Evolutionary conservation across 768 basidiomycete species (phyloP).

Genomic region (Tulasnella sp.): DNA sequence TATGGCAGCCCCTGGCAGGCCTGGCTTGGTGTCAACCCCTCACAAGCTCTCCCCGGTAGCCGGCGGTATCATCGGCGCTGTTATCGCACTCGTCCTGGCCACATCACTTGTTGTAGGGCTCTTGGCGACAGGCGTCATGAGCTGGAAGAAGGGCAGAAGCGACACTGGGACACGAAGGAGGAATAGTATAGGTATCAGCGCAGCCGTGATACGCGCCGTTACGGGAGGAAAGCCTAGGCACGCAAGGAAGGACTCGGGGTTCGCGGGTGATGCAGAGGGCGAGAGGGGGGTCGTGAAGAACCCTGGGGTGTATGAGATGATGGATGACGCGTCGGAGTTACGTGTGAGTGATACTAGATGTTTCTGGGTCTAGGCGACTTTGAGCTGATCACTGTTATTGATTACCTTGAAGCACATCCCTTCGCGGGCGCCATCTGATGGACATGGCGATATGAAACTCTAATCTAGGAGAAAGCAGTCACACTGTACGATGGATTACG

Average conservation of each 20-base stretch:
- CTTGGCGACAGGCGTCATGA: not conserved
- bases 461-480: too few relatives aligned
- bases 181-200: not conserved
- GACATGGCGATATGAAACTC: too few relatives aligned
- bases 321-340: not conserved
- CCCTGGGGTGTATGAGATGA: conserved; percentile 9
- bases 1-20: not conserved
- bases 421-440: not conserved
- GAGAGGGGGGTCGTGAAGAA: not conserved
- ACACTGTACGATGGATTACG: too few relatives aligned
- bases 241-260: not conserved
- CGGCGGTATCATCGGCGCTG: conserved; percentile 11
- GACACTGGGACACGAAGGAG: not conserved
- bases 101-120: not conserved
- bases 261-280: conserved; percentile 11
- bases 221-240: not conserved
- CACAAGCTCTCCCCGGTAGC: not conserved
- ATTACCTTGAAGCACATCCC: not conserved
- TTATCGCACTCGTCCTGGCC: not conserved
- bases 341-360: not conserved
- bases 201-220: not conserved
- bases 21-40: too few relatives aligned
- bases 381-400: not conserved
- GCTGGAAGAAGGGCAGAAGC: not conserved
- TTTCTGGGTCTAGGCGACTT: not conserved